Evolutionary conservation across 148 eudicot genomes (phyloP), one percentile per base, ranked within the genome.

Genomic region (Camellia lanceoleosa): DNA sequence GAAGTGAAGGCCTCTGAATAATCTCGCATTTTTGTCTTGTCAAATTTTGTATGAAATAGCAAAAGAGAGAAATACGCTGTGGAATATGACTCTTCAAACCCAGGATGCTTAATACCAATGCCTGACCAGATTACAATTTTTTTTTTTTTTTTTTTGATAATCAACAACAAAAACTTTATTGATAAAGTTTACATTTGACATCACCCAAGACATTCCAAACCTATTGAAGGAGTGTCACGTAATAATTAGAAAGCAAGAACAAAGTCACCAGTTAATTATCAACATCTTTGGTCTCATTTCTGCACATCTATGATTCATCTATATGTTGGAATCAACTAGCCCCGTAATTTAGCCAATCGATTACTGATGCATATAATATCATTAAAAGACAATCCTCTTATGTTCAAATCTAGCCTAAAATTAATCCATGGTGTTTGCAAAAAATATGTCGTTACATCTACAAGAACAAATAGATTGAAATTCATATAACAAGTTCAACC

Each of bases 211-310:
- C 38, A 13, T 49, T n/a, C 74, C 58, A 71, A 49, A 49, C 14
- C 0, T 71, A 30, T 15, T 19, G 23, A 71, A 71, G 15, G 41
- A 71, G 58, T 30, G 8, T 19, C 11, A 71, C 58, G 44, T 15
- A 46, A 19, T 6, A 19, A 71, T 49, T 52, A 47, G 55, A 47
- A 71, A 71, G 58, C 20, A n/a, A 20, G 5, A 16, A 58, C 61
- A 69, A 44, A 69, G 46, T 66, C 5, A 69, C 51, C 73, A 43
- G 54, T 44, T 10, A 69, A 71, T 71, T 14, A 49, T 71, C 56
- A 19, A 42, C 69, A 66, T 43, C 52, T 7, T n/a, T 69, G 73
- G 20, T 69, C 73, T 69, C 73, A 69, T 69, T 66, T 20, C 3
- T 43, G 73, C 52, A 6, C 51, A 0, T 43, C 71, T 41, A 68